Base-by-base conservation (phyloP, 192 early-diverging fungal species). In the Backusella psychrophila region DNA sequence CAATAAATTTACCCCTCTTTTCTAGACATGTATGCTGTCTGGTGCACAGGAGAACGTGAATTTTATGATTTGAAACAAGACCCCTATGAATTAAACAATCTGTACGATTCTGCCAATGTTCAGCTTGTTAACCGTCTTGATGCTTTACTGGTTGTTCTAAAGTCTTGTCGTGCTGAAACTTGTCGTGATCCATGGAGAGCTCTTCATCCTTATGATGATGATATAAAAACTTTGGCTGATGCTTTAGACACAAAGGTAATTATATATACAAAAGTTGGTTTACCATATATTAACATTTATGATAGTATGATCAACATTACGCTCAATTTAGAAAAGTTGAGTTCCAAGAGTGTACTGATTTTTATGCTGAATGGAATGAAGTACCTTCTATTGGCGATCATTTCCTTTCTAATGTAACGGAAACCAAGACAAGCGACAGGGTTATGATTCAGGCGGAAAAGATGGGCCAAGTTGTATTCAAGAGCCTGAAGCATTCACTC, bases 151-250 rank as follows among this genome's bases (percentile, higher is more conserved):
- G 67, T 81, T 15, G 85, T 88, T 3, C 70, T 89, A 8, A 81
- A 87, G 17, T 76, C 82, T 41, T 91, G 89, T 77, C 84, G 84
- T n/a, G 86, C 83, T 0, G 82, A 80, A 0, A 82, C 78, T 7
- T 91, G 90, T 74, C 84, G 86, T 67, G 78, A 88, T 29, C 90
- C 90, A 23, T 91, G 90, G 90, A 68, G 69, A 0, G 81, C 81
- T 0, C 74, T 91, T 17, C 88, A 88, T 75, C 75, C 84, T 19
- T 46, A 74, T 46, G 81, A 78, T 42, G 17, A 39, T 19, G 15
- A 23, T 56, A 66, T 78, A 3, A 72, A 69, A 73, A 63, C 75
- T 72, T 52, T 77, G 9, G 39, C 63, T 31, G 33, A 75, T 53
- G 74, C 75, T 29, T 12, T 73, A 35, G 8, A 75, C 59, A 6